Conservation (phyloP, 257 asterid species). For the Solanum piurae region DNA sequence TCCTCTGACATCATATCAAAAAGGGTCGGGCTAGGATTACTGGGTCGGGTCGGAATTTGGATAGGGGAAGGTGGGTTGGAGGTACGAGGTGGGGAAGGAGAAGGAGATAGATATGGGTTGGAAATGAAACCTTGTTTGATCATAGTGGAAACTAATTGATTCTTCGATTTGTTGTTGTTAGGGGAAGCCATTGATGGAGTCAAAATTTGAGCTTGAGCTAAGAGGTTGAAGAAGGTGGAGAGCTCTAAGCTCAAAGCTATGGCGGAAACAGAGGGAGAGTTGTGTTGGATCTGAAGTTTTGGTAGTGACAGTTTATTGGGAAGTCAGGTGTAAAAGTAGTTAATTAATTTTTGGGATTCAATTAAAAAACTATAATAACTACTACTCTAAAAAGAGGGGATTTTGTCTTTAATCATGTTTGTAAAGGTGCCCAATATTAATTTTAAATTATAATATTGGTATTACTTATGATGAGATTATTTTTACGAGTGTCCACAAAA, state of each 20-base stretch:
- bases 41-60: conserved; percentile 36
- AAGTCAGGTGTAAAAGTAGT: not conserved
- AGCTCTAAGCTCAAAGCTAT: conserved; percentile 2
- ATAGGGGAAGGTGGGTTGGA: conserved; percentile 32
- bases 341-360: not conserved
- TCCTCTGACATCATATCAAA: conserved; percentile 72
- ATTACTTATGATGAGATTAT: no score
- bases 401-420: not conserved
- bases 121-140: conserved; percentile 82
- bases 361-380: not conserved
- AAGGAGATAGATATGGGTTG: conserved; percentile 59
- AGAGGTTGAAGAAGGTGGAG: not conserved
- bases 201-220: conserved; percentile 2
- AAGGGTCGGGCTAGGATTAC: conserved; percentile 47
- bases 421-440: no score
- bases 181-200: conserved; percentile 32
- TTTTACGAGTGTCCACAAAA: not conserved
- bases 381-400: not conserved
- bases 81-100: not conserved
- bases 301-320: not conserved
- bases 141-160: conserved; percentile 63
- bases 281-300: conserved; percentile 26
- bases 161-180: conserved; percentile 13
- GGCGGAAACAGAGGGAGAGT: not conserved
- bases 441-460: no score